Evolutionary conservation across 208 protist genomes (phyloP), one percentile per base, ranked within the genome.

Genomic region (Strigomonas galati): DNA sequence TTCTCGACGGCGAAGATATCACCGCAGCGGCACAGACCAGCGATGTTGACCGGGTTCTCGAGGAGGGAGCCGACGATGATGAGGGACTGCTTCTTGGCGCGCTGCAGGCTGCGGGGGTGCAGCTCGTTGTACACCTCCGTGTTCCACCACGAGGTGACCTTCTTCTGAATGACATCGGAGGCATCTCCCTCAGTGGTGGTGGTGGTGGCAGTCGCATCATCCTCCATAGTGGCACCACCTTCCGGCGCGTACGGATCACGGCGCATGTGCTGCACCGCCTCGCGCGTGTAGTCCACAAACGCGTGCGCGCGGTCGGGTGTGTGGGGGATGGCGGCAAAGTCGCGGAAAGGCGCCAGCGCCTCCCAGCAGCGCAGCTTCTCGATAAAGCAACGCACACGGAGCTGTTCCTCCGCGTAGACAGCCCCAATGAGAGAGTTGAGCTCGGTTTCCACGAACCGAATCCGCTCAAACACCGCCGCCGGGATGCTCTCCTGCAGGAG

Each of bases 91-190:
- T 79, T 71, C 31, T 73, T 63, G 28, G 53, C 48, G 62, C 55
- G 19, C 17, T 77, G 74, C 40, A 94, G 63, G 26, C 87, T 70
- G 31, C 90, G 80, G 10, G 92, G 92, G 73, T 95, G 84, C 12
- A 97, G 79, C 69, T 97, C 87, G 57, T 93, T 91, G 68, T 92
- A 86, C 40, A 97, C 75, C 66, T 94, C 86, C n/a, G 76, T 82
- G 26, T 65, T 81, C 82, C 87, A 94, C 90, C 90, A 97, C 46
- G 92, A 84, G 2, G 77, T 83, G 2, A 91, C 78, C 74, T 97
- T 97, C 57, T 83, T 87, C 75, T 97, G 92, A 21, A 89, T 78
- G 65, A 94, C 88, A 54, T 94, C 77, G 1, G 73, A 69, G 21
- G 35, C 60, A 24, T 61, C 70, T 0, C 40, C 66, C 27, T 65